Conservation (phyloP, 1,139 yeast species). For the Saccharomycopsis phalli region DNA sequence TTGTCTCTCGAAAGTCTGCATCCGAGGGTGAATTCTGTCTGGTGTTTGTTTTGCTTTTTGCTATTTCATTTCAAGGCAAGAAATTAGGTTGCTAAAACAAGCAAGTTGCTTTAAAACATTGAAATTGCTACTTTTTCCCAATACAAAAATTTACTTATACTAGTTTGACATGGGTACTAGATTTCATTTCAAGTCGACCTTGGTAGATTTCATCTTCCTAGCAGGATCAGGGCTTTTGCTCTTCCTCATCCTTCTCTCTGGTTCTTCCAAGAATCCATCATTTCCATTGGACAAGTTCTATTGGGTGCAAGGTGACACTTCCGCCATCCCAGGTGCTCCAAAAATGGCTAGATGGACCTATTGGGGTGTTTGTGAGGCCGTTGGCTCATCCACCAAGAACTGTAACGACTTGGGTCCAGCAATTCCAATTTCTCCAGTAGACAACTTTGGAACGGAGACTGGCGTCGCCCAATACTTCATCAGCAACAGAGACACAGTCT, state of each 20-base stretch:
- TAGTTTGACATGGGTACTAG: slow-evolving; percentile 12
- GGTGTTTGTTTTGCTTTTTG: too few species aligned
- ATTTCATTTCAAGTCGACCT: slow-evolving; percentile 14
- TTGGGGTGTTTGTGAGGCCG: slow-evolving; percentile 63
- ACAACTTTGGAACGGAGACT: slow-evolving; percentile 48
- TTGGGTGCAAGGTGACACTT: slow-evolving; percentile 66
- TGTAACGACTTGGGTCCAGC: slow-evolving; percentile 42
- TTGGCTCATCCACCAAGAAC: slow-evolving; percentile 24
- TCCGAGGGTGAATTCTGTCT: too few species aligned
- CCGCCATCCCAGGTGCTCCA: slow-evolving; percentile 46
- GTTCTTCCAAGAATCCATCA: slow-evolving; percentile 39
- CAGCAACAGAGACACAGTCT: slow-evolving; percentile 48
- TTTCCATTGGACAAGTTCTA: slow-evolving; percentile 59
- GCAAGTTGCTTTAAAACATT: too few species aligned
- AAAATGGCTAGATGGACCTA: slow-evolving; percentile 62
- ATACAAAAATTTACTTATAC: too few species aligned
- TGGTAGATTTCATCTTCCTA: slow-evolving; percentile 23
- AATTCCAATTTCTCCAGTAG: slow-evolving; percentile 61
- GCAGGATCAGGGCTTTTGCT: slow-evolving; percentile 47
- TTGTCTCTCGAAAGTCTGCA: too few species aligned
- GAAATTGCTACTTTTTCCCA: too few species aligned
- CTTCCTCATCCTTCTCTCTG: slow-evolving; percentile 56
- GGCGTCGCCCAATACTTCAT: slow-evolving; percentile 49
- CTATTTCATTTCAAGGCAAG: too few species aligned
- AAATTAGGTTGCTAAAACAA: too few species aligned